Conservation (phyloP, 257 asterid species). For the Solanum microdontum region DNA sequence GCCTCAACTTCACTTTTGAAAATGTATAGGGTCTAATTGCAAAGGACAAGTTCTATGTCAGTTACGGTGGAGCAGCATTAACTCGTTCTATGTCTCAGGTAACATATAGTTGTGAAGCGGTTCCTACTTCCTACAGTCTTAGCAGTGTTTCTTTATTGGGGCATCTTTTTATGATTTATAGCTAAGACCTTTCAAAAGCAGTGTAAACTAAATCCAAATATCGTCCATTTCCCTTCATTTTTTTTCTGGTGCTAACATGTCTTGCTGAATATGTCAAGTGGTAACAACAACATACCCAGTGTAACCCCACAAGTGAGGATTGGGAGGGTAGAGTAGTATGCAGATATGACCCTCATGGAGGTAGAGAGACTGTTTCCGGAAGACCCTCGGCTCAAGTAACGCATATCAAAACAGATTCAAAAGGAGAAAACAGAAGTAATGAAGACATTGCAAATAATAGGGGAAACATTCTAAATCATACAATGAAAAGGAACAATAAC, state of each 20-base stretch:
- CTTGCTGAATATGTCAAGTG: background rate
- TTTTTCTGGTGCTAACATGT: background rate
- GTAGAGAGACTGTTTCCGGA: background rate
- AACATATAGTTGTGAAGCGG: conserved; percentile 3
- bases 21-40: conserved; percentile 75
- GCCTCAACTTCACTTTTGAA: conserved; percentile 3
- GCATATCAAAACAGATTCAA: background rate
- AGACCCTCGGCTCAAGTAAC: background rate
- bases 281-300: background rate
- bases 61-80: conserved; percentile 84
- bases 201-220: background rate
- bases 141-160: background rate
- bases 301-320: background rate
- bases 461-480: background rate
- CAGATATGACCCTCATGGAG: background rate
- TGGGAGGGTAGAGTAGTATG: background rate
- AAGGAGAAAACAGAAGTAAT: background rate
- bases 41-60: conserved; percentile 89
- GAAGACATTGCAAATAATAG: background rate
- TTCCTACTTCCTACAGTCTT: background rate
- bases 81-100: conserved; percentile 95
- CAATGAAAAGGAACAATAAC: background rate
- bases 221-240: background rate
- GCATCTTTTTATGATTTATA: background rate
- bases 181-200: background rate